Conservation (phyloP, 331 rosid species). For the Phaseolus coccineus region DNA sequence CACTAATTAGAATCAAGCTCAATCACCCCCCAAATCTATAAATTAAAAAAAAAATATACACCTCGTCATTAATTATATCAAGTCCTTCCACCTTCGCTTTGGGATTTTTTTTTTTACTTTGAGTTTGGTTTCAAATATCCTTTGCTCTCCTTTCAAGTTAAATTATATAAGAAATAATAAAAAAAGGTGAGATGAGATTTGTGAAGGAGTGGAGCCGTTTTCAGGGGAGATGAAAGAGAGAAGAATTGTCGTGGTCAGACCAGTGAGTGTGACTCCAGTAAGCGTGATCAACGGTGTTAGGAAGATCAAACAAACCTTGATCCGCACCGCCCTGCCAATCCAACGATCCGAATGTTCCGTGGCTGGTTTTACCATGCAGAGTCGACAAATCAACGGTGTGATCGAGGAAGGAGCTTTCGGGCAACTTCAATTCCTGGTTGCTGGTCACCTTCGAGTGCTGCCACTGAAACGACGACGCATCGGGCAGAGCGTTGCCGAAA, state of each 20-base stretch:
- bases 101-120: background rate
- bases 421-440: slow-evolving; percentile 52
- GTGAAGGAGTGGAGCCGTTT: background rate
- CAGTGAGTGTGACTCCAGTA: slow-evolving; percentile 89
- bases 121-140: slow-evolving; percentile 33
- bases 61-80: slow-evolving; percentile 47
- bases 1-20: slow-evolving; percentile 47
- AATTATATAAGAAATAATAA: background rate
- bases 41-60: slow-evolving; percentile 41
- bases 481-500: slow-evolving; percentile 32
- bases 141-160: slow-evolving; percentile 25
- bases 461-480: slow-evolving; percentile 55
- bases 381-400: slow-evolving; percentile 64
- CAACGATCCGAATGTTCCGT: slow-evolving; percentile 71
- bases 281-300: slow-evolving; percentile 77
- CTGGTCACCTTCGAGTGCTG: slow-evolving; percentile 44
- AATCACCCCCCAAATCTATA: slow-evolving; percentile 46
- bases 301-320: slow-evolving; percentile 83
- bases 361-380: slow-evolving; percentile 49
- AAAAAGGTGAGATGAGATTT: slow-evolving; percentile 18
- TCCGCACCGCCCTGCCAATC: slow-evolving; percentile 79
- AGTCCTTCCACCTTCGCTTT: slow-evolving; percentile 43
- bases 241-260: slow-evolving; percentile 70
- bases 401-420: slow-evolving; percentile 59
- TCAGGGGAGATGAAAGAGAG: slow-evolving; percentile 59